Base-by-base conservation (phyloP, 2,329 filamentous ascomycete species). In the Nothophaeocryptopus gaeumannii region DNA sequence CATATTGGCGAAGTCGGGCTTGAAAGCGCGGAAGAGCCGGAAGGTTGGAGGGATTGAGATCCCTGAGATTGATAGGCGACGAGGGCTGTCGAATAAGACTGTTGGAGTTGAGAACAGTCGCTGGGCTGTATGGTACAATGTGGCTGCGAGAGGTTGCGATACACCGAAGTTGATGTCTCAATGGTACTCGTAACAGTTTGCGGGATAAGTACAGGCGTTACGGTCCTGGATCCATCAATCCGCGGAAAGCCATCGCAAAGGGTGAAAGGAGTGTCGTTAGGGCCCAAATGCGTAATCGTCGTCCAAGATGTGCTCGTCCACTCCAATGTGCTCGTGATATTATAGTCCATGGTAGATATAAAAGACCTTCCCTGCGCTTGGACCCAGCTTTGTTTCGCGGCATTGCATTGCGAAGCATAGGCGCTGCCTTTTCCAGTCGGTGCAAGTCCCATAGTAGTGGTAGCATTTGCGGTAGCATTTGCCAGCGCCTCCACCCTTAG, bases 211-310 rank as follows among this genome's bases (percentile, higher is more conserved):
- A 34, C 29, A 14, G 10, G 39, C n/a, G 33, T 38, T 4, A 26
- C 20, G 3, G 20, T 26, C 20, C 20, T 26, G 41, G 37, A 42
- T 32, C 53, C 58, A 40, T 58, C 38, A 10, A 62, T 47, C 9
- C 59, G 53, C 5, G 56, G 58, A 15, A 32, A 61, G 16, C 56
- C 56, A 47, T 62, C 59, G 35, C 59, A 62, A 7, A 62, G 56
- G 5, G 56, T 59, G 44, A 53, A 59, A 3, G 54, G 47, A 9
- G 30, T 37, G n/a, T 5, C 20, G 35, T 40, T 20, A 1, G 16
- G 7, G 43, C 49, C 39, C 32, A 51, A 37, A 35, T 38, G 39
- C 15, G 49, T 51, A 8, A 42, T 34, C 3, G 49, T 51, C 20
- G 49, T 51, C 26, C 42, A 47, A 7, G 34, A 10, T 4, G 49